Evolutionary conservation across 257 asterid species (phyloP), one percentile per base, ranked within the genome.

Genomic region (Verbena officinalis): DNA sequence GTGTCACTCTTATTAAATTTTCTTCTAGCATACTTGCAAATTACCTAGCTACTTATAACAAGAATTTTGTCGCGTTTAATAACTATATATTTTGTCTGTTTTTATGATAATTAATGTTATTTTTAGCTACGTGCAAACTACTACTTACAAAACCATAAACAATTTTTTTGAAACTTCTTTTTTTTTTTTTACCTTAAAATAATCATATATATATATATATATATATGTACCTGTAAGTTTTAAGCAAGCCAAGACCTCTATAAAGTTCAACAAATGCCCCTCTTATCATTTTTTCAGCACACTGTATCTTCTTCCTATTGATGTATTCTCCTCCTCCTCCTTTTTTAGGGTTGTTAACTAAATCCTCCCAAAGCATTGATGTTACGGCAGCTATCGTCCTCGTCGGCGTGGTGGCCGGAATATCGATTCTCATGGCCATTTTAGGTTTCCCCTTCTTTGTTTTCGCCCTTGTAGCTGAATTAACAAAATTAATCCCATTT

Each of bases 241-340:
- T 88, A 0, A 94, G 90, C 65, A 94, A 75, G 46, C 95, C 91
- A 51, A 94, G 96, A 67, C 97, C 99, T 48, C 88, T 78, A 39
- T 90, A 88, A 40, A 94, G 92, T 65, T 94, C 99, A 45, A 94
- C 95, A 86, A 86, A 90, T 30, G 93, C 97, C 59, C 92, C 86
- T 74, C 99, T 69, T 44, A 94, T 88, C 99, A 88, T 90, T 77
- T 94, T 94, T 44, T 90, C 95, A 31, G 97, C 96, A 68, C 84
- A 80, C 59, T 94, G 96, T 6, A 90, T 83, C 74, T 94, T 88
- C 79, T 79, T 84, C 11, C 86, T 64, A 64, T 81, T 86, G 34
- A 86, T 72, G 45, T 60, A 67, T 24, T 88, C 96, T 24, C 83
- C 82, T 15, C 83, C 82, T 15, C 89, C 86, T n/a, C 50, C 50